Base-by-base conservation (phyloP, 352 stramenopile species). In the Ophiocytium majus region DNA sequence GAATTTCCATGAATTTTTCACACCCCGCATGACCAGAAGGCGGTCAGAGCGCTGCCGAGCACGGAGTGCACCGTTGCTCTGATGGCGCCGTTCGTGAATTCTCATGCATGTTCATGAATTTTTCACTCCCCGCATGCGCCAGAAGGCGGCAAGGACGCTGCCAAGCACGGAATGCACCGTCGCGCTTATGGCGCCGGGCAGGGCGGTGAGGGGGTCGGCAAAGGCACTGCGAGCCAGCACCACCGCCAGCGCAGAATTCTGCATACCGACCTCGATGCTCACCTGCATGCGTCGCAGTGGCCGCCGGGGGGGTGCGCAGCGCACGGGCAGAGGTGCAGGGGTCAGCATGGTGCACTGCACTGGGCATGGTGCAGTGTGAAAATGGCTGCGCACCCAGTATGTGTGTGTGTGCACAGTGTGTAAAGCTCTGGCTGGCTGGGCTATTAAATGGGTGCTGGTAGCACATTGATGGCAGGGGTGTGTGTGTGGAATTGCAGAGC, bases 161-260 rank as follows among this genome's bases (percentile, higher is more conserved):
- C 93, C 93, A 31, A 96, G 86, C 83, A 93, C 92, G 34, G 90
- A 93, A 90, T 95, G 92, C 43, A 83, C 89, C 0, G 91, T 93
- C 0, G 93, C 92, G 33, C 88, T 93, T 33, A 96, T 76, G 17
- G 92, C 92, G n/a, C 93, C 93, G 10, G 93, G 93, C 43, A 96
- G 85, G 81, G 88, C 92, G 10, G 91, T 91, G 0, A 94, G 71
- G 17, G 91, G 88, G 71, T 92, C 89, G 28, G 91, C 89, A 23
- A 92, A 91, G 74, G 93, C 92, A 28, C 89, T 91, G 76, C 92
- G 90, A 0, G 93, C 92, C 32, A 96, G 89, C 1, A 96, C 92
- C 0, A 95, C 92, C 17, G 92, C 92, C n/a, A 96, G 83, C 0
- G 92, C 93, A 1, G 89, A 92, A 80, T 96, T 96, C 86, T 96